Base-by-base conservation (phyloP, 257 asterid species). In the Cynanchum wilfordii region DNA sequence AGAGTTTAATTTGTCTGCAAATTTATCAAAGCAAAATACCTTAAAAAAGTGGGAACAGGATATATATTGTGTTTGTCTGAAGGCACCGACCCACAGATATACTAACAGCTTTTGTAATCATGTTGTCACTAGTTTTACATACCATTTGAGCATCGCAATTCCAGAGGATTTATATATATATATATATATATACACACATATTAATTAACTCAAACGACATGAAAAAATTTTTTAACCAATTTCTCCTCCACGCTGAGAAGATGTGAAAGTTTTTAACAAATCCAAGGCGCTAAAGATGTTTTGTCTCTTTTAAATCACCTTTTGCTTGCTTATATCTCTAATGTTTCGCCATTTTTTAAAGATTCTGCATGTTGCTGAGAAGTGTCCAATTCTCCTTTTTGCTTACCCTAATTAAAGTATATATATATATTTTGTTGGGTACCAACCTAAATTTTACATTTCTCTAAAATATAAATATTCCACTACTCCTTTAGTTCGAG, bases 301-400 rank as follows among this genome's bases (percentile, higher is more conserved):
- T 84, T 84, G 89, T 88, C 91, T 75, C 83, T 83, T 84, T 70
- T 78, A 84, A 83, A 86, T 87, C 81, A 75, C 80, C 82, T 84
- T 84, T 85, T 75, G 71, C 57, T 79, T 60, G 33, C 9, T 33
- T 33, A 17, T 52, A 33, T 56, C 13, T 57, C 45, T 38, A 33
- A 30, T 79, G 82, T 71, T 73, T 75, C 77, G 36, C 33, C 62
- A 50, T 56, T 50, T 33, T 33, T 33, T 50, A 4, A 66, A 75
- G 73, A 66, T 64, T 71, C 33, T 69, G 40, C 67, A 55, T 38
- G 5, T 55, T 47, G 15, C 22, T n/a, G 17, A 29, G 40, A 24
- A 15, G 44, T 38, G 8, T 6, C 42, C 66, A 19, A 4, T 29
- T 29, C 16, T 12, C 55, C 25, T 24, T 44, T 22, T 47, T 20